Percentiles rank a stretch among this genome's conserved stretches.
Conservation (phyloP, 495 filamentous ascomycete genomes). For the Xylaria nigripes region DNA sequence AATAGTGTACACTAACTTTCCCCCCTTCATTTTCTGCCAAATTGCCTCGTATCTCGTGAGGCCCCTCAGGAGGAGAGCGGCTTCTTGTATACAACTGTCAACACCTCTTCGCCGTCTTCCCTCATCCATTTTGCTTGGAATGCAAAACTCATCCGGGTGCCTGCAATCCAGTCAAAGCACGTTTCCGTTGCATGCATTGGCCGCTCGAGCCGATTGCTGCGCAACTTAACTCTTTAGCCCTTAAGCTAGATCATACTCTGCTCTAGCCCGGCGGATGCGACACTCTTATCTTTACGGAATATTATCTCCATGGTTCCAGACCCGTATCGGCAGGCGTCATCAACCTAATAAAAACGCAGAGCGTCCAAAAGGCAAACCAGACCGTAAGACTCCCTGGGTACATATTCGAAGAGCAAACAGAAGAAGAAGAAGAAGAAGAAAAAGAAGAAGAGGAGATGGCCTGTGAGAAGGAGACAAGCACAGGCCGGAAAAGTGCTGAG, state of each 20-base stretch:
- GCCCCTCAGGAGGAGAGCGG: neutral
- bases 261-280: neutral
- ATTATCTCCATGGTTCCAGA: neutral
- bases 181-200: neutral
- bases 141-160: neutral
- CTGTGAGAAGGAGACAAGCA: neutral
- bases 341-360: neutral
- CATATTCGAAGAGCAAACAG: neutral
- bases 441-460: neutral
- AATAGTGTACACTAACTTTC: neutral
- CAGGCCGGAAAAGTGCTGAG: neutral
- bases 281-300: neutral
- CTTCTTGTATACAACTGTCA: neutral
- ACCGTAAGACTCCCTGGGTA: neutral
- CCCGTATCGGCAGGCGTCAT: neutral
- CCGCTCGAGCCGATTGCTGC: neutral
- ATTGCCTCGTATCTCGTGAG: neutral
- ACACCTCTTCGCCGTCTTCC: neutral
- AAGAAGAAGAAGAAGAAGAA: neutral
- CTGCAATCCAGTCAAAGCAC: neutral
- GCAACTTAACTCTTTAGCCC: neutral
- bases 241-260: neutral
- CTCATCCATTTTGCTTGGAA: neutral
- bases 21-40: conserved; percentile 1
- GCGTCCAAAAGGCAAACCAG: neutral